A percentile compares a stretch with the other conserved stretches of the same genome.
Conservation (phyloP, 768 basidiomycete genomes). For the Arthromyces matolae region DNA sequence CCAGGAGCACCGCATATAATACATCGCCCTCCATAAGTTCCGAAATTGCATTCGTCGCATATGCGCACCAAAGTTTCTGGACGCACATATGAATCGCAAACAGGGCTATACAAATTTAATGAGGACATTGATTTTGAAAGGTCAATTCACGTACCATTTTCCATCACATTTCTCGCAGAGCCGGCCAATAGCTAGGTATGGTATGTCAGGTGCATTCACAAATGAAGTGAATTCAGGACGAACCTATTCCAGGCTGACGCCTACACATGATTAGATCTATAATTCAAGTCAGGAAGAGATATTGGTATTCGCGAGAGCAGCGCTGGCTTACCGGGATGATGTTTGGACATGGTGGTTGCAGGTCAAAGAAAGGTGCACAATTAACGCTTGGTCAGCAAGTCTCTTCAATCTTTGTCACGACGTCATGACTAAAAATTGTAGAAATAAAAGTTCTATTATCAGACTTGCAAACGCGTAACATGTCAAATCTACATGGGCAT, state of each 20-base stretch:
- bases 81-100: slow-evolving; percentile 98
- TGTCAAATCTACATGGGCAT: background rate
- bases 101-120: slow-evolving; percentile 56
- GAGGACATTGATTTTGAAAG: background rate
- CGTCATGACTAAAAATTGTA: no score
- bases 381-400: slow-evolving; percentile 14
- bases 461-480: no score
- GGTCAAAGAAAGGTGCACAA: background rate
- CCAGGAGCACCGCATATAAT: slow-evolving; percentile 97
- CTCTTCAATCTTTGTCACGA: no score
- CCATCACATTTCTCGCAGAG: slow-evolving; percentile 99
- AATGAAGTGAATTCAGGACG: slow-evolving; percentile 20
- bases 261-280: slow-evolving; percentile 97
- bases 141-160: slow-evolving; percentile 72
- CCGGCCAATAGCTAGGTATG: slow-evolving; percentile 80
- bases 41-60: slow-evolving; percentile 99
- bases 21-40: slow-evolving; percentile 94
- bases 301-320: background rate
- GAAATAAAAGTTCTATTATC: background rate
- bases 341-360: slow-evolving; percentile 70
- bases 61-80: slow-evolving; percentile 97
- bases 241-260: slow-evolving; percentile 95
- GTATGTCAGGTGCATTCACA: slow-evolving; percentile 5
- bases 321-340: slow-evolving; percentile 65
- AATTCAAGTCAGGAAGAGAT: slow-evolving; percentile 8